A percentile compares a stretch with the other conserved stretches of the same genome.
phyloP scores from a whole-genome alignment of 2,329 filamentous ascomycete genomes.

The Fonsecaea erecta region DNA sequence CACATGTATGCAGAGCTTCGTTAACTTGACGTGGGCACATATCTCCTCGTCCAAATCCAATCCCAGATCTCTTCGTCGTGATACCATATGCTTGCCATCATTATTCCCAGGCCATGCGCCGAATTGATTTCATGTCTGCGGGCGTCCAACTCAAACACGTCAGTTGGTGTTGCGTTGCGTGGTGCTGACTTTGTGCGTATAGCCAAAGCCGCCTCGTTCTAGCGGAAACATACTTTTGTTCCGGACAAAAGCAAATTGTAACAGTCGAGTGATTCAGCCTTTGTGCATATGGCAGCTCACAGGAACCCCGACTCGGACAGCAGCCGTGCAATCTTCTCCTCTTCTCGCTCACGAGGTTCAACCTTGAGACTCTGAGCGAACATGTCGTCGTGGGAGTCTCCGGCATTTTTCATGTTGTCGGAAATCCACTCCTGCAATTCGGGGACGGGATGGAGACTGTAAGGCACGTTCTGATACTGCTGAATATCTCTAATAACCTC shows the following conservation, averaged over 20 bases:
- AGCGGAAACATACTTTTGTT: slow-evolving; percentile 10
- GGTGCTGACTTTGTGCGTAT: neutral
- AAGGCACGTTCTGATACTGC: slow-evolving; percentile 98
- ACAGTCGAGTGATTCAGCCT: neutral
- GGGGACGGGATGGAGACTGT: slow-evolving; percentile 82
- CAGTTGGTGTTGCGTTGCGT: neutral
- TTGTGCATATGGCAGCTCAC: slow-evolving; percentile 37
- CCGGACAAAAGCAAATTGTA: slow-evolving; percentile 19
- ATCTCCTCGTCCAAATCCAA: slow-evolving; percentile 8
- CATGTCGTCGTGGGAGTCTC: slow-evolving; percentile 93
- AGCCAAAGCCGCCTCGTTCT: neutral
- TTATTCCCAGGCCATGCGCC: neutral
- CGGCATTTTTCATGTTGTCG: slow-evolving; percentile 92
- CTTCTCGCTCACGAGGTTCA: slow-evolving; percentile 93
- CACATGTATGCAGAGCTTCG: slow-evolving; percentile 5
- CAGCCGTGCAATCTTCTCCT: slow-evolving; percentile 95
- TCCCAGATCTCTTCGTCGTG: neutral
- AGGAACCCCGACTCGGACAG: slow-evolving; percentile 56
- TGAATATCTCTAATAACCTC: slow-evolving; percentile 98
- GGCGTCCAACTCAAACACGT: neutral
- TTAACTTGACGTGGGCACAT: slow-evolving; percentile 11
- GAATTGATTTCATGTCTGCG: neutral
- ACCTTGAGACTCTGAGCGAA: slow-evolving; percentile 95
- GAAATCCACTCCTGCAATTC: slow-evolving; percentile 97
- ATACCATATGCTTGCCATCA: slow-evolving; percentile 2